A percentile compares a stretch with the other conserved stretches of the same genome.
Conservation (phyloP, 176 grass and related monocot species). For the Puccinellia tenuiflora region DNA sequence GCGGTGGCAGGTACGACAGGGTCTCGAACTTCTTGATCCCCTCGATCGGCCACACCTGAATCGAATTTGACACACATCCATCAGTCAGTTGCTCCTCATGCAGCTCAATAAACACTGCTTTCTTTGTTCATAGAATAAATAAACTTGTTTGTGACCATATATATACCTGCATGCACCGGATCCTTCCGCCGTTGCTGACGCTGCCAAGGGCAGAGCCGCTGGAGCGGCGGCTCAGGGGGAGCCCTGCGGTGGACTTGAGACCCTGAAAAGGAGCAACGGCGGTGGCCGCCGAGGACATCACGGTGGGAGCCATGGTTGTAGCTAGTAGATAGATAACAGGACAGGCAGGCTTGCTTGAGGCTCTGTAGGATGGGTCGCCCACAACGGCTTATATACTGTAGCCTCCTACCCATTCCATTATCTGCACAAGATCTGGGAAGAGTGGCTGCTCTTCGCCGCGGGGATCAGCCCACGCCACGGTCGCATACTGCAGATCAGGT, state of each 20-base stretch:
- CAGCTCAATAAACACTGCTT: too few species aligned
- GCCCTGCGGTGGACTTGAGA: conserved; percentile 36
- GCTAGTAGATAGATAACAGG: neutral
- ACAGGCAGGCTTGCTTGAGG: neutral
- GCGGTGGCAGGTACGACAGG: conserved; percentile 63
- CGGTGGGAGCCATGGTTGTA: conserved; percentile 48
- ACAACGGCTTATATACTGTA: conserved; percentile 19
- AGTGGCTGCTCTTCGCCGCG: conserved; percentile 14
- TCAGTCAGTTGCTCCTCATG: neutral
- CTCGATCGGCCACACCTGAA: conserved; percentile 59
- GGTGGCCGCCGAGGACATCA: conserved; percentile 48
- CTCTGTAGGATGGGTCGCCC: neutral
- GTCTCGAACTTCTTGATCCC: conserved; percentile 83
- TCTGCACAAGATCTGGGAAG: conserved; percentile 4
- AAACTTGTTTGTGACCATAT: neutral
- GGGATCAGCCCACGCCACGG: neutral
- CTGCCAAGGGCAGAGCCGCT: conserved; percentile 18
- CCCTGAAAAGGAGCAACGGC: conserved; percentile 49
- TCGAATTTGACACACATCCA: neutral
- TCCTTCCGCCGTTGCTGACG: conserved; percentile 57
- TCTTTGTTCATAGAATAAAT: neutral
- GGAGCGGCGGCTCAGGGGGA: conserved; percentile 31
- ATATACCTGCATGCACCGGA: conserved; percentile 72
- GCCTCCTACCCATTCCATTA: neutral
- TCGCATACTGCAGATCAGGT: conserved; percentile 1